Evolutionary conservation across 148 eudicot genomes (phyloP).

Genomic region (Rhododendron ferrugineum): DNA sequence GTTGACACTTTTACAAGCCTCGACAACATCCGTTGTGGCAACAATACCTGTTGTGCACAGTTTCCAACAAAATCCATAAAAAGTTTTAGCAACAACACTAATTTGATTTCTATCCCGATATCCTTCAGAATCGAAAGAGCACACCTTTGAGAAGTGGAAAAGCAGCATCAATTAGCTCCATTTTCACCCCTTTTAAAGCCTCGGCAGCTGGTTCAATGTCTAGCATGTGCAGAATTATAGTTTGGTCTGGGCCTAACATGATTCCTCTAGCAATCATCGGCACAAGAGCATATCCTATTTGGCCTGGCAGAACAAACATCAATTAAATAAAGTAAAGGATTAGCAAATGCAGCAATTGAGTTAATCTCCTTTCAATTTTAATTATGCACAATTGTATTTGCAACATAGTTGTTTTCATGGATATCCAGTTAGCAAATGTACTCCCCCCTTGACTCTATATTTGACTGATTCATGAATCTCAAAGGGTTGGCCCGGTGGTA

Average conservation of each 20-base stretch:
- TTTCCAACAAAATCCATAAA: neutral
- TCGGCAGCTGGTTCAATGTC: slow-evolving; percentile 55
- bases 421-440: neutral
- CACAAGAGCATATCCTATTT: slow-evolving; percentile 74
- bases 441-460: no score
- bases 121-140: neutral
- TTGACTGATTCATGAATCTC: no score
- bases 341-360: neutral
- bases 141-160: slow-evolving; percentile 77
- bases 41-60: slow-evolving; percentile 42
- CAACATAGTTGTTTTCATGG: neutral
- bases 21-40: slow-evolving; percentile 59
- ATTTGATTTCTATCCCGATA: neutral
- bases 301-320: slow-evolving; percentile 38
- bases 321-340: neutral
- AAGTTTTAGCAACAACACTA: neutral
- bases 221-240: slow-evolving; percentile 69
- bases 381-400: neutral
- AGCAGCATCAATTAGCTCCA: slow-evolving; percentile 74
- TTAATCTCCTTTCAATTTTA: neutral
- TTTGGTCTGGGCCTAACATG: slow-evolving; percentile 74
- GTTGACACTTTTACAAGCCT: slow-evolving; percentile 65
- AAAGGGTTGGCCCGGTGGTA: neutral
- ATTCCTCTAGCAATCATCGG: slow-evolving; percentile 87
- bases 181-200: slow-evolving; percentile 62